Evolutionary conservation across 2,329 filamentous ascomycete species (phyloP), one percentile per base, ranked within the genome.

Genomic region (Ustulina deusta): DNA sequence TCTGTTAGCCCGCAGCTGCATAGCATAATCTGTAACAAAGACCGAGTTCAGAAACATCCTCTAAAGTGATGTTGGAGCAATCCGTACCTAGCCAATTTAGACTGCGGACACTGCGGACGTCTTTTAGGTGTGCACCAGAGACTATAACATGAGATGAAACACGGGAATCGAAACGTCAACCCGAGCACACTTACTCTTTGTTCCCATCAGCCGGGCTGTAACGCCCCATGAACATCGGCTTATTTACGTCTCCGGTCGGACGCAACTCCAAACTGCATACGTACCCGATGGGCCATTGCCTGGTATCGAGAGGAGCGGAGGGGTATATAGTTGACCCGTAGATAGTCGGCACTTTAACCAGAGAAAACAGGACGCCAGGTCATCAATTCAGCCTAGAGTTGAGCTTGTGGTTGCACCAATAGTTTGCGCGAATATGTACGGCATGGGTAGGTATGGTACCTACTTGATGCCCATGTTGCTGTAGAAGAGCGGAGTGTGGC

Each of bases 381-480:
- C 69, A 64, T 65, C 68, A 72, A 62, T 70, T 70, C 65, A 65
- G 61, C 66, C 64, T 72, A 70, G 71, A 69, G 67, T 55, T 65
- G 56, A 60, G 34, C 66, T 66, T 65, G 66, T 66, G 69, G 69
- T 40, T 71, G 68, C 68, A 66, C 68, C 69, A 63, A 66, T 72
- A 66, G 69, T 63, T 74, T 71, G 68, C 69, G 72, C 68, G 72
- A 74, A 69, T 64, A 70, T 75, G 75, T 72, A 73, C 72, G 72
- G 74, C 74, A 73, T 72, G 74, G 73, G 66, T 49, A 59, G 51
- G 52, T 48, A 22, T 25, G 65, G 66, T 62, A 60, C n/a, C n/a
- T n/a, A n/a, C 56, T 69, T 69, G 68, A 71, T 29, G 63, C 44
- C 52, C 61, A 63, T 52, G 46, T 17, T 62, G 60, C 46, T 27